A percentile compares a stretch with the other conserved stretches of the same genome.
Conservation (phyloP, 345 rosid genomes). For the Linum trigynum region DNA sequence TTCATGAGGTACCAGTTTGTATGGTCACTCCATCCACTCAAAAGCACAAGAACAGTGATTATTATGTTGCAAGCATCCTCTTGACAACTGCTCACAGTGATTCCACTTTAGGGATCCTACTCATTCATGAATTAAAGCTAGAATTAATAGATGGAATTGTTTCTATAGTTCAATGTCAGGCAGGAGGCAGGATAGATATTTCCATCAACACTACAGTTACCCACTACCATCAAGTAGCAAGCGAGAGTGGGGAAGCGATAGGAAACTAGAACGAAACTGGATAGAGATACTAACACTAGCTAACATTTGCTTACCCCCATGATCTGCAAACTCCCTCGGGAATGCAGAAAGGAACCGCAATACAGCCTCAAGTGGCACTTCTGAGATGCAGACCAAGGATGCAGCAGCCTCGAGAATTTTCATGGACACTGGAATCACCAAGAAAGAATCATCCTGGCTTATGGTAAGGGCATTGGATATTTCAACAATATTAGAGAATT, state of each 20-base stretch:
- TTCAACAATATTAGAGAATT: constrained; percentile 11
- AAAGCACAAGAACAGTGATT: background rate
- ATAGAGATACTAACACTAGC: background rate
- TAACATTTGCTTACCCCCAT: constrained; percentile 50
- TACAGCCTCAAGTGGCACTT: constrained; percentile 62
- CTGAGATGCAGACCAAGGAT: constrained; percentile 33
- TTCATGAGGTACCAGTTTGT: background rate
- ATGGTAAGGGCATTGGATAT: constrained; percentile 2
- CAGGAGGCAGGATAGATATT: background rate
- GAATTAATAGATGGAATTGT: background rate
- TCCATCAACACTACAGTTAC: background rate
- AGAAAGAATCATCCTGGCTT: constrained; percentile 3
- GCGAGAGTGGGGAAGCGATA: constrained; percentile 3
- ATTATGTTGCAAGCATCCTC: no score
- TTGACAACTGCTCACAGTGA: no score
- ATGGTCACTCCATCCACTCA: background rate
- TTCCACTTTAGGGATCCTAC: background rate
- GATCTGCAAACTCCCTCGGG: constrained; percentile 71
- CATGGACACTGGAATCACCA: constrained; percentile 42
- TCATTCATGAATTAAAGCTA: background rate
- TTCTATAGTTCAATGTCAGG: background rate
- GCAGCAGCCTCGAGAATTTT: constrained; percentile 62
- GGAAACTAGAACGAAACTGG: background rate
- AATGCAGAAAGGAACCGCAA: constrained; percentile 64
- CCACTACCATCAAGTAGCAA: background rate